phyloP scores from a whole-genome alignment of 495 filamentous ascomycete genomes.

The Penicillium paxilli region DNA sequence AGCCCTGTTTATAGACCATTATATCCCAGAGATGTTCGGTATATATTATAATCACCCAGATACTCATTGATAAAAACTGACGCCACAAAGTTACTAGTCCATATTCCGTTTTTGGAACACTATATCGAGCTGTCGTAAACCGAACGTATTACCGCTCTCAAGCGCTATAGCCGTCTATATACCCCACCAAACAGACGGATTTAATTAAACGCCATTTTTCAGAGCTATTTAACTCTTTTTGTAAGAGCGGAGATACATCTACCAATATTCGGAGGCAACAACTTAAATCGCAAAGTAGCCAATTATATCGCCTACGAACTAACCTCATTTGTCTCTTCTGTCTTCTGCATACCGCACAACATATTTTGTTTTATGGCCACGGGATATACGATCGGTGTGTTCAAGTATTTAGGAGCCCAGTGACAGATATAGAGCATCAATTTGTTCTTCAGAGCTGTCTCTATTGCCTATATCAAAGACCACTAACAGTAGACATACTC shows the following conservation, averaged over 20 bases:
- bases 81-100: constrained; percentile 6
- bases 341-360: constrained; percentile 22
- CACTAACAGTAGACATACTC: constrained; percentile 24
- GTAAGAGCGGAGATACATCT: background rate
- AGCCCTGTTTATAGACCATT: constrained; percentile 31
- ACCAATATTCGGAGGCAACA: background rate
- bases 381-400: constrained; percentile 31
- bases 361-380: constrained; percentile 29
- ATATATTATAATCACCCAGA: constrained; percentile 5
- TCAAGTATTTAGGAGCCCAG: constrained; percentile 20
- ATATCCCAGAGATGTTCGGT: constrained; percentile 30
- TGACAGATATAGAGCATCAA: constrained; percentile 13
- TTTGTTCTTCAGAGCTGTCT: constrained; percentile 22
- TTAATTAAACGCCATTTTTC: constrained; percentile 12
- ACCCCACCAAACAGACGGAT: constrained; percentile 6
- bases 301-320: constrained; percentile 7
- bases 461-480: constrained; percentile 12
- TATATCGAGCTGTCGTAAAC: constrained; percentile 17
- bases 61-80: background rate
- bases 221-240: background rate
- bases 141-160: constrained; percentile 7
- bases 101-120: constrained; percentile 14
- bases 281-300: constrained; percentile 9
- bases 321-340: constrained; percentile 28
- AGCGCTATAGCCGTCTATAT: constrained; percentile 3